Conservation (phyloP, 2,329 filamentous ascomycete genomes). For the Ilyonectria sp. region DNA sequence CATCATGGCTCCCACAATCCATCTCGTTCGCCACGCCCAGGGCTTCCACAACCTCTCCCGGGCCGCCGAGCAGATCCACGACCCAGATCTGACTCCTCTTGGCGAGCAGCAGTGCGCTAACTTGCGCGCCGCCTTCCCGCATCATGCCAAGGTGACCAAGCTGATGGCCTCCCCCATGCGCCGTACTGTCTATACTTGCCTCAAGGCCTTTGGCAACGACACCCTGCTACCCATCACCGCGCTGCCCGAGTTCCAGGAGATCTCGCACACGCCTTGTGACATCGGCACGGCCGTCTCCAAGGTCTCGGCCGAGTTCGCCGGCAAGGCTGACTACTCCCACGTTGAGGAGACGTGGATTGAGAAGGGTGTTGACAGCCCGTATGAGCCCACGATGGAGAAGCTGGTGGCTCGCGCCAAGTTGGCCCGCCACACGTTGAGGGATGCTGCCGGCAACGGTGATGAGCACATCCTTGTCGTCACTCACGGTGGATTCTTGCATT, state of each 20-base stretch:
- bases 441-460: conserved; percentile 64
- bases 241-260: conserved; percentile 85
- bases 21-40: conserved; percentile 81
- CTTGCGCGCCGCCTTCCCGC: conserved; percentile 75
- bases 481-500: conserved; percentile 89
- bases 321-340: conserved; percentile 73
- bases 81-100: conserved; percentile 83
- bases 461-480: conserved; percentile 82
- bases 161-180: conserved; percentile 85
- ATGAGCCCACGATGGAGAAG: conserved; percentile 64
- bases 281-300: conserved; percentile 73
- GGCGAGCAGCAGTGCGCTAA: conserved; percentile 81
- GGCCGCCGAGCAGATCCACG: conserved; percentile 80
- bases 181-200: conserved; percentile 84
- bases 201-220: conserved; percentile 75
- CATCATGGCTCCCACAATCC: conserved; percentile 69
- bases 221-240: conserved; percentile 68
- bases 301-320: conserved; percentile 74
- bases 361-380: conserved; percentile 67
- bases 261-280: conserved; percentile 82
- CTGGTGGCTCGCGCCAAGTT: conserved; percentile 74
- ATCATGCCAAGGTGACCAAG: conserved; percentile 76
- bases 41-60: conserved; percentile 84
- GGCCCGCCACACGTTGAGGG: conserved; percentile 72
- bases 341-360: conserved; percentile 80